Evolutionary conservation across 2,329 filamentous ascomycete genomes (phyloP), one percentile per base, ranked within the genome.

Genomic region (Verticillium longisporum): DNA sequence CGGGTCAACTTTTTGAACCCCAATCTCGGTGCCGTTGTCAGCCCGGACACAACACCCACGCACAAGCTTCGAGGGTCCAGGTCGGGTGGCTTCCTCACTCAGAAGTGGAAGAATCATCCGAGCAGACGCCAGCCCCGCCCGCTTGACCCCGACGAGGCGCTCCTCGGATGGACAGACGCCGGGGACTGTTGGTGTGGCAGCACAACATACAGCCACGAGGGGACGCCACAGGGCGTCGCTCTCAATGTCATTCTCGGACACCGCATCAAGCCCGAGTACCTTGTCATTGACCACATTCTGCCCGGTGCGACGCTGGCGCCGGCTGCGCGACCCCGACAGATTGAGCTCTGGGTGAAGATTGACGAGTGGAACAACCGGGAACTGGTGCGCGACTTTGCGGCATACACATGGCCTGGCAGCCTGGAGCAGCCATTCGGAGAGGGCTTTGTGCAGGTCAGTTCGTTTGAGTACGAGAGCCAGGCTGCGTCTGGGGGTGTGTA

Each of bases 141-240:
- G 21, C 11, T 66, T 68, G 75, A 80, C 1, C 80, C 82, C 0
- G 68, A 76, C n/a, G 73, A 79, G 0, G 91, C 89, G 1, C 79
- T 97, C 2, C 71, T 75, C 1, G 75, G 79, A 3, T 97, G 93
- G 92, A 78, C 87, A 10, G 90, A 96, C 57, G 83, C 88, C 37
- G 91, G 90, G 21, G 90, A 98, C 64, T 96, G 92, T 74, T 98
- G 92, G 90, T 98, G 94, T 72, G 87, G 88, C 4, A 81, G 78
- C 0, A 70, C 69, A 3, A 75, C 76, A 0, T 65, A 69, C 11
- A 75, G 80, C 57, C 72, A 71, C 14, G 74, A 76, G 15, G 73
- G 74, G 11, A 69, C 71, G 15, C 79, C 80, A 7, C 80, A 82
- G 57, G 84, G 86, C 41, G 85, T 87, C 1, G 83, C 86, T 59